These are phyloP conservation scores for Xylaria grammica DNA, from an alignment of 495 filamentous ascomycete species.

Conservation along the genomic window DNA sequence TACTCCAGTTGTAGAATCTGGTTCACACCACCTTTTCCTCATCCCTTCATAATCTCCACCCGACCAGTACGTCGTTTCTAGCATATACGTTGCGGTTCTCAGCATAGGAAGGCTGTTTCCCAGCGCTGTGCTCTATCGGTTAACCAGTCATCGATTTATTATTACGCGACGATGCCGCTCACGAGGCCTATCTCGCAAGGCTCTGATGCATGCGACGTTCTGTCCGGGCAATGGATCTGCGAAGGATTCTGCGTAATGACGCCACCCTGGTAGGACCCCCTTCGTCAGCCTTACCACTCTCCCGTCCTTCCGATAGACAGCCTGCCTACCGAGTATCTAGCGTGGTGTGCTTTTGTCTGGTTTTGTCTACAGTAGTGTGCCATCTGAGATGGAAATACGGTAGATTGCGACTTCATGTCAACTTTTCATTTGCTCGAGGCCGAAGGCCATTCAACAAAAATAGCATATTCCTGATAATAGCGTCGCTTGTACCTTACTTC, in stretches of 20 bases:
- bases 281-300: conserved; percentile 8
- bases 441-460: too few species aligned
- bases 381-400: not conserved
- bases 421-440: not conserved
- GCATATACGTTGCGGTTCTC: not conserved
- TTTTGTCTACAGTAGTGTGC: not conserved
- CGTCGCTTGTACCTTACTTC: too few species aligned
- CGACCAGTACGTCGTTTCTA: not conserved
- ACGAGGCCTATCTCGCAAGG: conserved; percentile 1
- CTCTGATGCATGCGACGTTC: conserved; percentile 1
- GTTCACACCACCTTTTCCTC: not conserved
- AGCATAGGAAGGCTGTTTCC: not conserved
- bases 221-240: not conserved
- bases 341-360: not conserved
- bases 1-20: not conserved
- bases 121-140: not conserved
- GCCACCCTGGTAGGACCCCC: not conserved
- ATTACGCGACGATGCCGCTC: not conserved
- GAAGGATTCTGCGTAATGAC: conserved; percentile 17
- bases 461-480: too few species aligned
- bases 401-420: not conserved
- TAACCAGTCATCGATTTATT: not conserved
- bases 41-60: not conserved
- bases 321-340: not conserved
- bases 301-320: not conserved